Evolutionary conservation across 2,329 filamentous ascomycete genomes (phyloP).

Genomic region (Huntiella abstrusa): DNA sequence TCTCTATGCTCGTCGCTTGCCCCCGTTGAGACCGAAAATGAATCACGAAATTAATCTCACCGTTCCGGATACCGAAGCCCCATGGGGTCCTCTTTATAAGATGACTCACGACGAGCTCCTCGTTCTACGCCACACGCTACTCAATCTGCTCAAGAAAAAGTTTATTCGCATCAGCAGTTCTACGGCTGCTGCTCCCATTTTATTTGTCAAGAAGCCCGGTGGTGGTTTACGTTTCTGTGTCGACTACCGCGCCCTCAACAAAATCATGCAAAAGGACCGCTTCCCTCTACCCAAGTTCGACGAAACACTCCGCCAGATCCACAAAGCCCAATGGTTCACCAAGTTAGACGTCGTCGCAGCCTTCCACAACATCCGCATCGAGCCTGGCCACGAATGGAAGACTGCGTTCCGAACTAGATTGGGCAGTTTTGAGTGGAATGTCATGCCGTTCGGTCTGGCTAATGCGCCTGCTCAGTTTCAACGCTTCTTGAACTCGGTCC

Average conservation of each 20-base stretch:
- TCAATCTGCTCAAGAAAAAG: not conserved
- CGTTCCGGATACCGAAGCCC: not conserved
- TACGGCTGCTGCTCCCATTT: conserved; percentile 12
- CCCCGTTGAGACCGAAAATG: not conserved
- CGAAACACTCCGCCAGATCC: conserved; percentile 16
- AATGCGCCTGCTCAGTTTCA: not conserved
- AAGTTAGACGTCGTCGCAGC: conserved; percentile 17
- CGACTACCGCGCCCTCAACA: conserved; percentile 20
- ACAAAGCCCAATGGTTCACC: conserved; percentile 15
- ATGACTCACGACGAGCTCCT: not conserved
- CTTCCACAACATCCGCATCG: not conserved
- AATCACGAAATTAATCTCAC: not conserved
- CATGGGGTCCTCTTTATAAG: not conserved
- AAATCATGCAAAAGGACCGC: conserved; percentile 18
- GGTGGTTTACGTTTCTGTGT: conserved; percentile 17
- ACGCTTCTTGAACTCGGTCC: not conserved
- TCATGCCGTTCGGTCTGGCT: not conserved
- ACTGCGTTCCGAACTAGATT: not conserved
- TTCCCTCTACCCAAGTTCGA: conserved; percentile 18
- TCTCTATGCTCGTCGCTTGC: not conserved
- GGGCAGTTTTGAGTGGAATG: not conserved
- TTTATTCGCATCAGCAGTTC: not conserved
- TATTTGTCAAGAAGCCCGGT: conserved; percentile 18
- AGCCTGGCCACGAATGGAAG: not conserved
- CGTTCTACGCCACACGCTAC: not conserved